phyloP scores from a whole-genome alignment of 768 basidiomycete genomes.

The Phlegmacium glaucopus region DNA sequence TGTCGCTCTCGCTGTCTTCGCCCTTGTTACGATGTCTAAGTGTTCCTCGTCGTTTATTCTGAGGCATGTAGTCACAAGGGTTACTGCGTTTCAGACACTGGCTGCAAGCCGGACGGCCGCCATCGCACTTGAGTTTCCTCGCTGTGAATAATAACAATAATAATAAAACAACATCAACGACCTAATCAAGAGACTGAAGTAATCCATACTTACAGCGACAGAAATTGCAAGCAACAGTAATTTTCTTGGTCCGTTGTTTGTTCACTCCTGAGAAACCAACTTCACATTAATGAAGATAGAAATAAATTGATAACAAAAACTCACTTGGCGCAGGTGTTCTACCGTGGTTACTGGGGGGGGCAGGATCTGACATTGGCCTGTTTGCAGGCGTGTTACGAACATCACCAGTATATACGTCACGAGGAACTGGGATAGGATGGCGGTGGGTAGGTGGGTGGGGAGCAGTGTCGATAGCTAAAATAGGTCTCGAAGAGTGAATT shows the following conservation, averaged over 20 bases:
- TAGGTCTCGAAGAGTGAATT: constrained; percentile 26
- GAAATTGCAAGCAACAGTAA: constrained; percentile 88
- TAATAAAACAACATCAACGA: constrained; percentile 2
- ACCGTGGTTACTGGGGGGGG: constrained; percentile 30
- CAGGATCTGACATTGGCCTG: constrained; percentile 41
- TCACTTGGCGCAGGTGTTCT: constrained; percentile 27
- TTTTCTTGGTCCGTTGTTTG: constrained; percentile 77
- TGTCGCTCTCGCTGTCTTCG: constrained; percentile 68
- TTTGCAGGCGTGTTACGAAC: constrained; percentile 39
- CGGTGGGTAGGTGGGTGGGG: constrained; percentile 21
- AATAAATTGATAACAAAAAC: constrained; percentile 10
- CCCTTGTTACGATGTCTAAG: constrained; percentile 49
- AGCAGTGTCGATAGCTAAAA: constrained; percentile 32
- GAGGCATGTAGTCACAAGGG: constrained; percentile 77
- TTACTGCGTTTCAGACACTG: constrained; percentile 80
- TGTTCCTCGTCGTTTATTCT: constrained; percentile 69
- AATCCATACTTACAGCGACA: constrained; percentile 66
- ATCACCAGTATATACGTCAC: constrained; percentile 46
- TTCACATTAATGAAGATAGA: constrained; percentile 8
- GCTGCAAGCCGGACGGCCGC: constrained; percentile 76
- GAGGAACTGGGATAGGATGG: constrained; percentile 25
- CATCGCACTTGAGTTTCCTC: constrained; percentile 86
- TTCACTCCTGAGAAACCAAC: constrained; percentile 41
- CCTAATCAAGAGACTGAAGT: neutral
- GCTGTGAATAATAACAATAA: too few species aligned